Base-by-base conservation (phyloP, 805 yeast species). In the Saccharomycopsis sp. region DNA sequence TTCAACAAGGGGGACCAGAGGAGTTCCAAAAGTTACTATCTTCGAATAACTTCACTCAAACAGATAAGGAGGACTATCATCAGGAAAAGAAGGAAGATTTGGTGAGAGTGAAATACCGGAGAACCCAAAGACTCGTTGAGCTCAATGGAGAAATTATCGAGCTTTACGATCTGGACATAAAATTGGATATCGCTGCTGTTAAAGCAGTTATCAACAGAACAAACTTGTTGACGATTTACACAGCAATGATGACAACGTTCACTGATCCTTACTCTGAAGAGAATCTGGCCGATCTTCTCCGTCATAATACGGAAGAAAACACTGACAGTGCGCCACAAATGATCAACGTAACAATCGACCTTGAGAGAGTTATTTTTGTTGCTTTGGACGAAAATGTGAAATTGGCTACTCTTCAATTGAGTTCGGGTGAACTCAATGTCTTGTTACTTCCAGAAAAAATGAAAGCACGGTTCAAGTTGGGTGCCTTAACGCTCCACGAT, bases 171-270 rank as follows among this genome's bases (percentile, higher is more conserved):
- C 95, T 86, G 57, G 77, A 73, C 49, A 71, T 88, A 4, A 66
- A 72, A 6, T 62, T 92, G 38, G 68, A 76, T 32, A 69, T 92
- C 60, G 86, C 95, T 0, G 85, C 94, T 10, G 72, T 92, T 40
- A 75, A 75, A 47, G 68, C 82, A 27, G 80, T 83, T 2, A 60
- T 88, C 5, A 76, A 94, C 0, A 75, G 96, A 36, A 81, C 75
- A 53, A 81, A 94, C 1, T 60, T 83, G 12, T 65, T 92, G 46
- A 80, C 94, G 1, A 62, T 92, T 10, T 60, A 89, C 48, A 89
- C 87, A 56, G 92, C 80, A 56, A 67, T 82, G 2, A 63, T 88
- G 53, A 82, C 86, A 34, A 92, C 97, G 0, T 92, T 92, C 56
- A 81, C 96, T 0, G 80, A 80, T 58, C 95, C 95, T 0, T 70